Conservation (phyloP, 2,329 filamentous ascomycete genomes). For the Diaporthe capsici region DNA sequence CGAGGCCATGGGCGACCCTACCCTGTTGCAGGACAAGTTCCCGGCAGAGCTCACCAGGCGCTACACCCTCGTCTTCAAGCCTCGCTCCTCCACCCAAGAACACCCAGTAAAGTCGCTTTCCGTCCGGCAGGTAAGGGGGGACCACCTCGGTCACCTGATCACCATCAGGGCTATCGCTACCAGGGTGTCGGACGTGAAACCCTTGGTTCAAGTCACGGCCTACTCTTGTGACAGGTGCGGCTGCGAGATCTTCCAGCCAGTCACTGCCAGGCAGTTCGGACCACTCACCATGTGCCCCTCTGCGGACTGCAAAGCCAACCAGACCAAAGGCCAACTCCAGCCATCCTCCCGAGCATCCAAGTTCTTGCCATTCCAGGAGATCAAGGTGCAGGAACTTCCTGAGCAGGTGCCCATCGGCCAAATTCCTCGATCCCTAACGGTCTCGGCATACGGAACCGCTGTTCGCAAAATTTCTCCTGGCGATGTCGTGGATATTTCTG, state of each 20-base stretch:
- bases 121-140: slow-evolving; percentile 93
- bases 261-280: slow-evolving; percentile 91
- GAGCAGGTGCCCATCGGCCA: slow-evolving; percentile 98
- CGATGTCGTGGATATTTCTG: slow-evolving; percentile 93
- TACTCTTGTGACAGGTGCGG: slow-evolving; percentile 98
- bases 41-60: slow-evolving; percentile 92
- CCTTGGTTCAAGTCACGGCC: slow-evolving; percentile 95
- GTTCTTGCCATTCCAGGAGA: slow-evolving; percentile 96
- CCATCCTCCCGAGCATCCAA: slow-evolving; percentile 97
- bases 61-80: slow-evolving; percentile 97
- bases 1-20: slow-evolving; percentile 75
- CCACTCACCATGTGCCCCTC: slow-evolving; percentile 91
- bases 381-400: slow-evolving; percentile 99
- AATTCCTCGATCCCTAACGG: slow-evolving; percentile 90
- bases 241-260: slow-evolving; percentile 96
- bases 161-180: slow-evolving; percentile 95
- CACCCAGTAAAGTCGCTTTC: slow-evolving; percentile 77
- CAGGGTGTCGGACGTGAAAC: slow-evolving; percentile 97
- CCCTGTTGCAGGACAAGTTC: slow-evolving; percentile 81
- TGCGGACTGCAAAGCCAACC: slow-evolving; percentile 89
- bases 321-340: slow-evolving; percentile 93
- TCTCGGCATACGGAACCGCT: slow-evolving; percentile 89
- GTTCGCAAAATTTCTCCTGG: slow-evolving; percentile 92
- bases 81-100: slow-evolving; percentile 80
- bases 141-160: slow-evolving; percentile 93